Evolutionary conservation across 257 asterid genomes (phyloP).

Genomic region (Solanum pinnatisectum): DNA sequence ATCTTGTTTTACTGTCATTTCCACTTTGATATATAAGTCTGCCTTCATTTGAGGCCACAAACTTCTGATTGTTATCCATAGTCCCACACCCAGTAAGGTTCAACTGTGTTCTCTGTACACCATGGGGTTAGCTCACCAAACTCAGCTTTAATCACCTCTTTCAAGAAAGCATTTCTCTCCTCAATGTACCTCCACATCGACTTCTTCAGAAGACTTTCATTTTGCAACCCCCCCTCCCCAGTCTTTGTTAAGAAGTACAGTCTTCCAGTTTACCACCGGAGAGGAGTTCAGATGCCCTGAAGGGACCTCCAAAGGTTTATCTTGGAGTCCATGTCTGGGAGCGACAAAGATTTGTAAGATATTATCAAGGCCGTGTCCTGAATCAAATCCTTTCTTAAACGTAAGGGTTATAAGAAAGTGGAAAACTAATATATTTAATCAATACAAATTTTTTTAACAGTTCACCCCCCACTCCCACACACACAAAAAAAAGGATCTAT

Average conservation of each 20-base stretch:
- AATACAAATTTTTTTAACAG: not conserved
- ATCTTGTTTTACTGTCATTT: too few species aligned
- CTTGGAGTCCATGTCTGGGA: not conserved
- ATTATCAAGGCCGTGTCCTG: not conserved
- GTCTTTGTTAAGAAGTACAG: not conserved
- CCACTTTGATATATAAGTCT: too few species aligned
- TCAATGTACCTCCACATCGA: not conserved
- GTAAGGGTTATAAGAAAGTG: not conserved
- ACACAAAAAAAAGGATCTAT: not conserved
- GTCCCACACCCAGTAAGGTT: not conserved
- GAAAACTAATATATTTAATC: not conserved
- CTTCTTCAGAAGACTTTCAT: not conserved
- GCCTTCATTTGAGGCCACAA: too few species aligned
- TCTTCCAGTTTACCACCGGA: not conserved
- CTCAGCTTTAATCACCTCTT: not conserved
- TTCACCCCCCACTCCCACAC: not conserved
- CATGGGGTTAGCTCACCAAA: not conserved
- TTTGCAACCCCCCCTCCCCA: not conserved
- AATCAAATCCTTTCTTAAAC: not conserved
- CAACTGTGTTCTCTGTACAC: not conserved
- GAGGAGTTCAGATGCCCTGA: not conserved
- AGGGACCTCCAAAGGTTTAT: not conserved
- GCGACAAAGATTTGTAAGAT: not conserved
- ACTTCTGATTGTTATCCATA: not conserved
- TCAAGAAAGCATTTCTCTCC: not conserved